Conservation (phyloP, 345 rosid genomes). For the Dipteronia dyeriana region DNA sequence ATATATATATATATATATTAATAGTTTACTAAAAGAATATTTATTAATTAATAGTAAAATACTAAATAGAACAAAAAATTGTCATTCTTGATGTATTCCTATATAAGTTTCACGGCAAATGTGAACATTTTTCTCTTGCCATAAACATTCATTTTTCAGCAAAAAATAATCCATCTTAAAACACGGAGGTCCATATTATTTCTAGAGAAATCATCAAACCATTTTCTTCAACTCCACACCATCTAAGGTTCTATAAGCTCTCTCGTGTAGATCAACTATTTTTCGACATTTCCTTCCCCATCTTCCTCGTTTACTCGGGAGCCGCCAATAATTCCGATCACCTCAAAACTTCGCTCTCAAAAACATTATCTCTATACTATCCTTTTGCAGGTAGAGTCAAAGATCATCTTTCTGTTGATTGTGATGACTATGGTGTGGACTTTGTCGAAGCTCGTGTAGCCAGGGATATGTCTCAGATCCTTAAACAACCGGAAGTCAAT, state of each 20-base stretch:
- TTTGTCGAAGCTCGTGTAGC: constrained; percentile 18
- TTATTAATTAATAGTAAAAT: too few species aligned
- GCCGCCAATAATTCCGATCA: not conserved
- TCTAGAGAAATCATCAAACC: constrained; percentile 34
- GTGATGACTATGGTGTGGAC: constrained; percentile 27
- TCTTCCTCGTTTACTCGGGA: constrained; percentile 24
- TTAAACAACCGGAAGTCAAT: constrained; percentile 6
- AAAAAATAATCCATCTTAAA: too few species aligned
- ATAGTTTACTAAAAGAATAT: too few species aligned
- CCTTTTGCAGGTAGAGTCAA: constrained; percentile 28
- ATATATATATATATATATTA: too few species aligned
- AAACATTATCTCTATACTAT: constrained; percentile 23
- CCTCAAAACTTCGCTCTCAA: constrained; percentile 25
- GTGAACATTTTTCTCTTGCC: too few species aligned
- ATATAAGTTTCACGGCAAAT: too few species aligned
- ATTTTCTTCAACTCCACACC: constrained; percentile 31
- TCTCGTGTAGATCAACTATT: constrained; percentile 31
- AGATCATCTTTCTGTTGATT: constrained; percentile 18
- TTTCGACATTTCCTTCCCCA: constrained; percentile 18
- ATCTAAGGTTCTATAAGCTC: constrained; percentile 26
- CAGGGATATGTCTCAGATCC: constrained; percentile 11
- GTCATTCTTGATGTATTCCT: too few species aligned
- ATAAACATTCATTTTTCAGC: too few species aligned
- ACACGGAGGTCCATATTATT: constrained; percentile 23
- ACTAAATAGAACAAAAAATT: too few species aligned